A percentile compares a stretch with the other conserved stretches of the same genome.
Evolutionary conservation across 2,329 filamentous ascomycete species (phyloP).

Genomic region (Cyphellophora europaea): DNA sequence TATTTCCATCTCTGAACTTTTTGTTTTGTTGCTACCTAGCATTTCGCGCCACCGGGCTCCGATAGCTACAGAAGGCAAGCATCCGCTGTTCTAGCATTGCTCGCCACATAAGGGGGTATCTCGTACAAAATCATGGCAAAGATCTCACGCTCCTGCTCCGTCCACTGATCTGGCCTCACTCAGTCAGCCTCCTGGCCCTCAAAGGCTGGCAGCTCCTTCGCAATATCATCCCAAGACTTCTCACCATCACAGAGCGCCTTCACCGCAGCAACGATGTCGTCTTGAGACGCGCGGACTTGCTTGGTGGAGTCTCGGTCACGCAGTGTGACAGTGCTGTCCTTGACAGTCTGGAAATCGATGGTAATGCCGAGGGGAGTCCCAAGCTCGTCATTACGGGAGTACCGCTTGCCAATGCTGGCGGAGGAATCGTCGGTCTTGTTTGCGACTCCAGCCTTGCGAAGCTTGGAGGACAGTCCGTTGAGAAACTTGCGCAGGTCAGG

Average conservation of each 20-base stretch:
- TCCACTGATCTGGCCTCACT: too few relatives aligned
- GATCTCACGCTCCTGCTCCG: neutral
- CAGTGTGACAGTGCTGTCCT: constrained; percentile 78
- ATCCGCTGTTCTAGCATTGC: constrained; percentile 1
- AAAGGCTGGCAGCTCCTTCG: constrained; percentile 72
- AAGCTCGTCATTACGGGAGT: constrained; percentile 88
- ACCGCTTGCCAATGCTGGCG: constrained; percentile 89
- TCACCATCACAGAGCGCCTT: constrained; percentile 53
- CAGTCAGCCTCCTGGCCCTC: constrained; percentile 58
- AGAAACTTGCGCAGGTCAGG: constrained; percentile 71
- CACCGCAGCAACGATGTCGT: constrained; percentile 69
- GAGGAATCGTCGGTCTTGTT: constrained; percentile 84
- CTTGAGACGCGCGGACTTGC: constrained; percentile 77
- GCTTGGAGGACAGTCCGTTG: constrained; percentile 61
- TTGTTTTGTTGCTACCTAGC: constrained; percentile 8
- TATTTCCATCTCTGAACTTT: neutral
- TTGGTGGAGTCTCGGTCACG: constrained; percentile 83
- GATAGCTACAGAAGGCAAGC: constrained; percentile 14
- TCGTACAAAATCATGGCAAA: neutral
- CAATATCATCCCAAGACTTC: constrained; percentile 61
- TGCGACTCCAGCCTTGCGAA: constrained; percentile 68
- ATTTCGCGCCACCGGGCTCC: constrained; percentile 20
- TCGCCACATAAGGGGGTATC: neutral
- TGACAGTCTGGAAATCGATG: constrained; percentile 87
- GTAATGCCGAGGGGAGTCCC: constrained; percentile 92